Percentiles rank a stretch among this genome's conserved stretches.
Conservation (phyloP, 352 stramenopile species). For the Globisporangium solare region DNA sequence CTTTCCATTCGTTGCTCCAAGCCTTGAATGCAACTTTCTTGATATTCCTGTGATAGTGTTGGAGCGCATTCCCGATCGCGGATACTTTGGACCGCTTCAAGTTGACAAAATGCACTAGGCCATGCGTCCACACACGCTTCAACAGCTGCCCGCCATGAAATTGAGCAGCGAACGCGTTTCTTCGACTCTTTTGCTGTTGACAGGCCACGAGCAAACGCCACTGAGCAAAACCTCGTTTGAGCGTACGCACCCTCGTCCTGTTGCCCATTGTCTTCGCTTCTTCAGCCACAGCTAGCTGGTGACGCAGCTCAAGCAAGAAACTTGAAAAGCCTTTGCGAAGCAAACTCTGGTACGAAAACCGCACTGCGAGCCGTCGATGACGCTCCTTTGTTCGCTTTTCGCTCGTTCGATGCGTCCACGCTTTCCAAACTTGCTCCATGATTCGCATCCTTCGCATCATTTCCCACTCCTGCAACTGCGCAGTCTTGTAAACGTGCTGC, state of each 20-base stretch:
- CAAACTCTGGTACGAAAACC: slow-evolving; percentile 9
- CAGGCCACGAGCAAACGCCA: neutral
- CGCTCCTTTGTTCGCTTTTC: slow-evolving; percentile 5
- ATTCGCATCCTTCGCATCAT: neutral
- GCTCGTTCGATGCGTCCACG: slow-evolving; percentile 6
- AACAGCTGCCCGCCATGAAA: neutral
- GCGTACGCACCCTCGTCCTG: neutral
- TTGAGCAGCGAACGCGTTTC: neutral
- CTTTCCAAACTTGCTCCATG: neutral
- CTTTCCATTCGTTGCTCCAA: neutral
- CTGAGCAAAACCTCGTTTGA: neutral
- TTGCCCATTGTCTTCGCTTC: neutral
- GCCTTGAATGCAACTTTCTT: neutral
- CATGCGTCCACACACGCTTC: slow-evolving; percentile 6
- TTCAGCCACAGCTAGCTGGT: neutral
- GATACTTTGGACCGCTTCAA: neutral
- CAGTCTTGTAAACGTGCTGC: neutral
- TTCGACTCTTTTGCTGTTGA: neutral
- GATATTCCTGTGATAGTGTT: neutral
- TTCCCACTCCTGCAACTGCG: neutral
- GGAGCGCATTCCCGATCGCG: neutral
- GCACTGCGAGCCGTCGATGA: slow-evolving; percentile 8
- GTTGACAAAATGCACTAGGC: neutral
- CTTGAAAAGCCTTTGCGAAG: slow-evolving; percentile 3
- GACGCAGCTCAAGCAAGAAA: neutral